phyloP scores from a whole-genome alignment of 176 grass and related monocot genomes.

The Ensete ventricosum region DNA sequence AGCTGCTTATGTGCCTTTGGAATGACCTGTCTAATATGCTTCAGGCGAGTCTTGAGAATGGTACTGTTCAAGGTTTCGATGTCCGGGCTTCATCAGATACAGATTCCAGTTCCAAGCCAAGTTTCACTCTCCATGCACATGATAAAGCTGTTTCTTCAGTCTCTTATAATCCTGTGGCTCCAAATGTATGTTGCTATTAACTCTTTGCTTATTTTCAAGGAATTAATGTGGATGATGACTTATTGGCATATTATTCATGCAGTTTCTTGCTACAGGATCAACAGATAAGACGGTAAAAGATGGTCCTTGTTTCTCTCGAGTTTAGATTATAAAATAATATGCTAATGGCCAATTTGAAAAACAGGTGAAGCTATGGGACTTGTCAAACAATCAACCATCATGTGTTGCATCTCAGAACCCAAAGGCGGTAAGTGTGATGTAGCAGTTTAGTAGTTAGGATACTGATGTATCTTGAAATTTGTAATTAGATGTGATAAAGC shows the following conservation, averaged over 20 bases:
- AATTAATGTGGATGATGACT: background rate
- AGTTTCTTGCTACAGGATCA: conserved; percentile 55
- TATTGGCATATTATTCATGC: conserved; percentile 12
- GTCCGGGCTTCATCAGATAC: conserved; percentile 51
- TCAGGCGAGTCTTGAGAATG: conserved; percentile 88
- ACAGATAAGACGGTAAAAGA: conserved; percentile 49
- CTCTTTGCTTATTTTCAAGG: background rate
- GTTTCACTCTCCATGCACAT: conserved; percentile 78
- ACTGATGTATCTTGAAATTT: no score
- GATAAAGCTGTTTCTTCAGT: conserved; percentile 47
- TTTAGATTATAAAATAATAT: background rate
- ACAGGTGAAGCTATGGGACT: conserved; percentile 73
- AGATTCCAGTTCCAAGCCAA: conserved; percentile 31
- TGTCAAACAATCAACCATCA: conserved; percentile 50
- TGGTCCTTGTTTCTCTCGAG: background rate
- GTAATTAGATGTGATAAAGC: no score
- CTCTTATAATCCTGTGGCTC: conserved; percentile 28
- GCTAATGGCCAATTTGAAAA: conserved; percentile 10
- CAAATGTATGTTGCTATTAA: conserved; percentile 32
- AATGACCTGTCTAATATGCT: conserved; percentile 6
- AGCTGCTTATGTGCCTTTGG: no score
- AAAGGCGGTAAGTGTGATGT: conserved; percentile 39
- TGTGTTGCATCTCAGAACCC: conserved; percentile 42
- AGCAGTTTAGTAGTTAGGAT: no score
- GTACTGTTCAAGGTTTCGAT: conserved; percentile 81